Conservation (phyloP, 768 basidiomycete genomes). For the Suillus placidus region DNA sequence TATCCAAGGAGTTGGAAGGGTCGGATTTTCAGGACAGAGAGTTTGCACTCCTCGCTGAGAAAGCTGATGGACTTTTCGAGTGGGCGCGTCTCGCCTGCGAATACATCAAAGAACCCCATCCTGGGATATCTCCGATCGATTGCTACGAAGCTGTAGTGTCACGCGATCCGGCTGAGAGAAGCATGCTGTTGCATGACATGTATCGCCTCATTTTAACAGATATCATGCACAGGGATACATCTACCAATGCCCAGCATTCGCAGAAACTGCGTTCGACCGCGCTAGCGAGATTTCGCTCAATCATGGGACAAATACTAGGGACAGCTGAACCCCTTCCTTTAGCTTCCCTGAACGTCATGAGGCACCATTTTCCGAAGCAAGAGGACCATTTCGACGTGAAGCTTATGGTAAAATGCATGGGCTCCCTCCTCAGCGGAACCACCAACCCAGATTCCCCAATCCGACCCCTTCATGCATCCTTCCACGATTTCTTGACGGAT, state of each 20-base stretch:
- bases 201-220: background rate
- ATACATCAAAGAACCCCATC: background rate
- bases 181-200: background rate
- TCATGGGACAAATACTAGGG: conserved; percentile 6
- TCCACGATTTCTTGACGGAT: conserved; percentile 29
- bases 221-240: background rate
- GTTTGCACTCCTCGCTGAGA: background rate
- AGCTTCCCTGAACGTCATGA: conserved; percentile 2
- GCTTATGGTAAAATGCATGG: conserved; percentile 8
- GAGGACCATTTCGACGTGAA: background rate
- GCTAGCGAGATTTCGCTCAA: background rate
- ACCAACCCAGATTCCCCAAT: conserved; percentile 10
- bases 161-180: background rate
- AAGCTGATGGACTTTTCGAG: conserved; percentile 2
- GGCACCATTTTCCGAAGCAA: background rate
- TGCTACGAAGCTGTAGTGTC: background rate
- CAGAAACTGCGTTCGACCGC: background rate
- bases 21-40: background rate
- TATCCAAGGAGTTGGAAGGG: background rate
- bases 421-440: conserved; percentile 13
- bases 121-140: background rate
- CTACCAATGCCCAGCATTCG: background rate
- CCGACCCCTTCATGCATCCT: conserved; percentile 30
- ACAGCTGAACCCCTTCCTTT: conserved; percentile 5
- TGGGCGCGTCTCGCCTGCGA: conserved; percentile 13